phyloP scores from a whole-genome alignment of 2,329 filamentous ascomycete genomes.

The Onygena corvina region DNA sequence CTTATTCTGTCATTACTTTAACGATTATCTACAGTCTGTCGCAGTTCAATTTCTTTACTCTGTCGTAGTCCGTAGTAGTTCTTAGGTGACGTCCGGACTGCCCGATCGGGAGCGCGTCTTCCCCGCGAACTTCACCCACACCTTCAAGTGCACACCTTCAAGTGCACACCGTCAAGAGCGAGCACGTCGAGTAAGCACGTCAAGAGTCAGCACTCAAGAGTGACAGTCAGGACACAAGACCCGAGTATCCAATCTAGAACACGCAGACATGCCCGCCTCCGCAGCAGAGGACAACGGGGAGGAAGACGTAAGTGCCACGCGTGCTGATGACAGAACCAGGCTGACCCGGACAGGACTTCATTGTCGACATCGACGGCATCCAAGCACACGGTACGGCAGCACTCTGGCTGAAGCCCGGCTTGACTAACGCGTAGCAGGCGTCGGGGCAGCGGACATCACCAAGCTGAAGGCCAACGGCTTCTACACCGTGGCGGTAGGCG shows the following conservation, averaged over 20 bases:
- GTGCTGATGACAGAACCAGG: neutral
- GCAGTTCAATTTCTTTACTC: too few relatives aligned
- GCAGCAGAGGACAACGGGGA: slow-evolving; percentile 41
- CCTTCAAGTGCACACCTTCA: too few relatives aligned
- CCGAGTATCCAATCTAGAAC: neutral
- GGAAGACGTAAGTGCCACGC: slow-evolving; percentile 24
- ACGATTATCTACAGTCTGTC: too few relatives aligned
- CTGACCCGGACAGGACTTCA: slow-evolving; percentile 39
- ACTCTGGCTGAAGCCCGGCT: neutral
- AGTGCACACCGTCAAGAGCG: too few relatives aligned
- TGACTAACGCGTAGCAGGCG: slow-evolving; percentile 32
- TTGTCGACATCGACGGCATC: slow-evolving; percentile 55
- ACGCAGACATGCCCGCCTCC: slow-evolving; percentile 40
- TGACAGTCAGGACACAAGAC: neutral
- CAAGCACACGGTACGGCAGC: slow-evolving; percentile 46
- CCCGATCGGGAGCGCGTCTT: too few relatives aligned
- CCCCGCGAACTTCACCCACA: too few relatives aligned
- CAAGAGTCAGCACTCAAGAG: too few relatives aligned
- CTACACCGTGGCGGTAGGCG: slow-evolving; percentile 49
- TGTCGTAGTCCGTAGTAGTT: too few relatives aligned
- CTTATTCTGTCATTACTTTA: too few relatives aligned
- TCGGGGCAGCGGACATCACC: slow-evolving; percentile 52
- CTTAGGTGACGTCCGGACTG: too few relatives aligned
- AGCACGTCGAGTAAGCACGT: too few relatives aligned
- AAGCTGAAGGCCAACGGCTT: slow-evolving; percentile 53